Conservation (phyloP, 805 yeast species). For the Ogataea angusta region DNA sequence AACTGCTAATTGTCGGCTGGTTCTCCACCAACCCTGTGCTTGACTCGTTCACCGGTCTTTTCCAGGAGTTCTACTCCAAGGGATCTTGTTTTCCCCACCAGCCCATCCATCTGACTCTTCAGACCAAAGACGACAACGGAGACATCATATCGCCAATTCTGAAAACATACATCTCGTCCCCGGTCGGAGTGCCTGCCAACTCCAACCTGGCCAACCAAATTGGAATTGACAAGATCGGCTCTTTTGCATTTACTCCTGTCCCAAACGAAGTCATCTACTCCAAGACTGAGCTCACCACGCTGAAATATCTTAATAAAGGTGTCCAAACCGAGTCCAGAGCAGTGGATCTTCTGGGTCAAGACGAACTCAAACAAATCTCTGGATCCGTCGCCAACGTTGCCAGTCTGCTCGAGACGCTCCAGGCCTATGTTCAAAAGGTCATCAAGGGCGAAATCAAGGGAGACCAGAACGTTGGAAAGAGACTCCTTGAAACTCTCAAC, state of each 20-base stretch:
- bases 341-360: conserved; percentile 35
- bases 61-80: conserved; percentile 76
- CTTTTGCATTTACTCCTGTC: conserved; percentile 72
- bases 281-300: conserved; percentile 55
- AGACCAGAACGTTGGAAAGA: conserved; percentile 61
- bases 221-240: conserved; percentile 39
- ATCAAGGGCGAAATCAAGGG: conserved; percentile 42
- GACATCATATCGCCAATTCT: conserved; percentile 52
- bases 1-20: conserved; percentile 82
- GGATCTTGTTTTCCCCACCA: conserved; percentile 74
- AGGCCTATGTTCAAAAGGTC: conserved; percentile 44
- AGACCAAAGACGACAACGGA: conserved; percentile 47
- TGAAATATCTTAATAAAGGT: conserved; percentile 44
- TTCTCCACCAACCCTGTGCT: conserved; percentile 58
- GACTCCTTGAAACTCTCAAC: conserved; percentile 55
- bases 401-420: conserved; percentile 46
- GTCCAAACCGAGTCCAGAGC: conserved; percentile 31
- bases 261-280: conserved; percentile 61
- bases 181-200: conserved; percentile 55
- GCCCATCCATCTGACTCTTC: conserved; percentile 74
- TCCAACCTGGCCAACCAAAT: conserved; percentile 35
- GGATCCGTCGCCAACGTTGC: conserved; percentile 45
- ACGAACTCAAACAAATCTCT: conserved; percentile 44
- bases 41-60: conserved; percentile 69
- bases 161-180: conserved; percentile 72